Base-by-base conservation (phyloP, 495 filamentous ascomycete species). In the Penicillium goetzii region DNA sequence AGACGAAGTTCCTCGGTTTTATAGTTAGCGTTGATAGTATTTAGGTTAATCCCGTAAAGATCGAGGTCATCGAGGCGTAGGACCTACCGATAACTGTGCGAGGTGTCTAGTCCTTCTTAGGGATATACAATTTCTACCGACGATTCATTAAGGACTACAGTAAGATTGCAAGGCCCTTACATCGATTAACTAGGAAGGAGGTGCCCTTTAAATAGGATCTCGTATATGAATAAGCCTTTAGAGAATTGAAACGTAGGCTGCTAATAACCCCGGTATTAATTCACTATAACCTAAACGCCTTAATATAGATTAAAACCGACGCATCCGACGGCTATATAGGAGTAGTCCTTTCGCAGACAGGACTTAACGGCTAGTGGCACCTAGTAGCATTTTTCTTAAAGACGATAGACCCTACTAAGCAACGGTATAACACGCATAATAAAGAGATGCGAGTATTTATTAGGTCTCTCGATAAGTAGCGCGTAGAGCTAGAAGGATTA, bases 371-470 rank as follows among this genome's bases (percentile, higher is more conserved):
- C 25, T 17, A 56, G 6, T 67, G 19, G 50, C 41, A 62, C n/a
- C 66, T 49, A 19, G 51, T 74, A 0, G 59, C 62, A 0, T 78
- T 62, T 59, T 70, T 66, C 54, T 77, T 61, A 0, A 75, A 64
- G 26, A 77, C 66, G 19, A 32, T 70, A 8, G 28, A 56, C 0
- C 21, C 40, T 0, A 61, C 62, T 0, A 58, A 79, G 32, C 54
- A 11, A 6, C 71, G 74, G 15, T 80, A 76, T 47, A 25, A 73
- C 50, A 77, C 73, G 19, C 59, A 76, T 49, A 41, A 78, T 56
- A 71, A 75, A 26, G 64, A 68, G 41, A 53, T 74, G 2, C 19
- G 76, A 9, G 65, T 57, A 8, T 69, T 70, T 34, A 61, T 72
- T 12, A 19, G n/a, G 1, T 25, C 25, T 1, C 52, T 70, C 36